phyloP scores from a whole-genome alignment of 2,329 filamentous ascomycete genomes.

The Diaporthe citrichinensis region DNA sequence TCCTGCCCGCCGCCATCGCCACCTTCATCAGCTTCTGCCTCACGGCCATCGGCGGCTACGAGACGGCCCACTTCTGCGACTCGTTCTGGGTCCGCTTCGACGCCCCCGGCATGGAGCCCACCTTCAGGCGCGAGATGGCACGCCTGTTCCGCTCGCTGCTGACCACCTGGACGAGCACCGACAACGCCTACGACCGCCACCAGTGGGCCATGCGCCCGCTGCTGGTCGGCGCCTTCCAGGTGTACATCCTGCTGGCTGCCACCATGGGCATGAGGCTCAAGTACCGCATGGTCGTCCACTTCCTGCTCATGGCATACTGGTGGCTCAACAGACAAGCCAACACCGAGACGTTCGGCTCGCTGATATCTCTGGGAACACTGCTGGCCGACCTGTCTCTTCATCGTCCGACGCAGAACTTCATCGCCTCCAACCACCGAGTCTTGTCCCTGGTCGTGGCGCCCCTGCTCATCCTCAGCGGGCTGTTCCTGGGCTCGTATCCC shows the following conservation, averaged over 20 bases:
- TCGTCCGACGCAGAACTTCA: conserved; percentile 59
- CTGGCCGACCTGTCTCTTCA: conserved; percentile 65
- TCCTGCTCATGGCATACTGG: conserved; percentile 63
- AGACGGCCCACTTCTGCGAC: conserved; percentile 61
- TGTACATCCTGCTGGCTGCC: conserved; percentile 62
- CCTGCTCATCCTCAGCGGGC: conserved; percentile 57
- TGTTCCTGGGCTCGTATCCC: conserved; percentile 64
- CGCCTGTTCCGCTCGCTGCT: conserved; percentile 61
- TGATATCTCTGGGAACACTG: conserved; percentile 65
- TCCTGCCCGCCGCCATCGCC: conserved; percentile 66
- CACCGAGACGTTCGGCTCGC: conserved; percentile 68
- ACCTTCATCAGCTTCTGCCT: conserved; percentile 64
- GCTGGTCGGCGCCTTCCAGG: conserved; percentile 63
- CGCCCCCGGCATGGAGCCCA: conserved; percentile 58
- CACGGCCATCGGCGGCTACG: conserved; percentile 63
- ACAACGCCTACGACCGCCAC: conserved; percentile 67
- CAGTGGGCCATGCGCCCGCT: conserved; percentile 68
- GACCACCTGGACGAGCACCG: conserved; percentile 63
- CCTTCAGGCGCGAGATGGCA: conserved; percentile 59
- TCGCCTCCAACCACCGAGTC: conserved; percentile 56
- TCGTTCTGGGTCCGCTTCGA: conserved; percentile 66
- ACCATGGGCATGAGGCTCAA: conserved; percentile 63
- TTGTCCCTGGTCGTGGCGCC: conserved; percentile 51
- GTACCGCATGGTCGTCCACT: conserved; percentile 60
- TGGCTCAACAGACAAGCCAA: conserved; percentile 60